Conservation (phyloP, 257 asterid species). For the Nyctanthes arbortristis region DNA sequence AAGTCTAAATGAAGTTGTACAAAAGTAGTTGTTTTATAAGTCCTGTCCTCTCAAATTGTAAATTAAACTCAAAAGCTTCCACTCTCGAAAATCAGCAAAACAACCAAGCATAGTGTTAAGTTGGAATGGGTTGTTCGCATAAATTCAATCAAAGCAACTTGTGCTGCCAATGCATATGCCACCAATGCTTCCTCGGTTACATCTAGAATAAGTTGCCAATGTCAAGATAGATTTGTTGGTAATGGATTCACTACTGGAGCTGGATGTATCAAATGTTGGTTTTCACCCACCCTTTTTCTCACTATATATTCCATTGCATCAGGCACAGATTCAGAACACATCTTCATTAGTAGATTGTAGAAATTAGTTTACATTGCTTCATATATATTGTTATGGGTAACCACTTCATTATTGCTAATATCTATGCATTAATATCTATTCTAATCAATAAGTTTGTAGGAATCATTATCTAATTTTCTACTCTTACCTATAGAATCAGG, state of each 20-base stretch:
- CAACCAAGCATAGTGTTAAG: slow-evolving; percentile 55
- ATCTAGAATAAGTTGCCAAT: slow-evolving; percentile 57
- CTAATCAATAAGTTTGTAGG: not conserved
- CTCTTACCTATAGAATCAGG: not conserved
- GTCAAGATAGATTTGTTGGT: slow-evolving; percentile 57
- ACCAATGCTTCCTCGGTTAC: slow-evolving; percentile 52
- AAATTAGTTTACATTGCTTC: not conserved
- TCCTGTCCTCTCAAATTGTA: too few species aligned
- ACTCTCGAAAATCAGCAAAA: slow-evolving; percentile 39
- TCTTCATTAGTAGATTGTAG: too few species aligned
- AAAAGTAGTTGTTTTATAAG: too few species aligned
- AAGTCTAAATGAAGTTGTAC: too few species aligned
- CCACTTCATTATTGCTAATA: too few species aligned
- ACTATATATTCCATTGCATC: not conserved
- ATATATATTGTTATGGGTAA: not conserved
- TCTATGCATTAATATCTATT: too few species aligned
- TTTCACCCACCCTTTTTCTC: not conserved
- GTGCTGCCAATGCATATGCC: slow-evolving; percentile 44
- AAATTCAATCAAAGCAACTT: slow-evolving; percentile 38
- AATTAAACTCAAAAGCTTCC: too few species aligned
- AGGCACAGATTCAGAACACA: too few species aligned
- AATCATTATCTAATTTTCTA: not conserved
- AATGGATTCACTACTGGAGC: slow-evolving; percentile 57
- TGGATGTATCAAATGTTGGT: slow-evolving; percentile 67
- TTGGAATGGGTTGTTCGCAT: slow-evolving; percentile 69